These are phyloP conservation scores for Tylopilus plumbeoviolaceoides DNA, from an alignment of 768 basidiomycete genomes.

Conservation along the genomic window DNA sequence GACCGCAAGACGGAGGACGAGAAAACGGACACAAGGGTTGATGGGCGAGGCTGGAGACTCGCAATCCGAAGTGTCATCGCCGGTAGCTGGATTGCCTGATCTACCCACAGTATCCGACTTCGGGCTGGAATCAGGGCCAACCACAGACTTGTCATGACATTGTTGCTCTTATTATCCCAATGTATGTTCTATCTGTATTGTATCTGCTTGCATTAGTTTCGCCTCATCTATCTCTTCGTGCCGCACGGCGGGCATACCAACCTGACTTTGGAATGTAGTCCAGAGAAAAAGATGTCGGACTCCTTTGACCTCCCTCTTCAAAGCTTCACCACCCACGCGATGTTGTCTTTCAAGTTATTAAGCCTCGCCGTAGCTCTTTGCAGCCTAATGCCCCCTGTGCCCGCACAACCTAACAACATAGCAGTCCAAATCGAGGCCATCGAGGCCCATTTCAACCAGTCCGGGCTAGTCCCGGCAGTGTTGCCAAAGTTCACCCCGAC, in stretches of 20 bases:
- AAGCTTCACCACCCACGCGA: conserved; percentile 4
- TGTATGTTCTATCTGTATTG: conserved; percentile 31
- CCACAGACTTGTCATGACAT: conserved; percentile 24
- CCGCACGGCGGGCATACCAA: conserved; percentile 18
- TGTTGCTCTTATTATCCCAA: conserved; percentile 20
- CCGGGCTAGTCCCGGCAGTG: conserved; percentile 59
- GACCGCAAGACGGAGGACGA: conserved; percentile 24
- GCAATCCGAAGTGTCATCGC: conserved; percentile 25
- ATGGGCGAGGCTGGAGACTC: conserved; percentile 32
- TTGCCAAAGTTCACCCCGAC: conserved; percentile 56
- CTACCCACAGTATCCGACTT: conserved; percentile 28
- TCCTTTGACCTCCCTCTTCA: background rate
- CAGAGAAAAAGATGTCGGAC: background rate
- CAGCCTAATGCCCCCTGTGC: conserved; percentile 29
- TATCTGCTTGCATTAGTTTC: conserved; percentile 30
- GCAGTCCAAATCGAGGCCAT: conserved; percentile 51
- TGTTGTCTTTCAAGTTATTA: conserved; percentile 13
- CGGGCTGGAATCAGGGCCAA: conserved; percentile 23
- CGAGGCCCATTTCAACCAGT: conserved; percentile 62
- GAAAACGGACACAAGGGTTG: conserved; percentile 34
- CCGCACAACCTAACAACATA: conserved; percentile 43
- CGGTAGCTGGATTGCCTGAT: conserved; percentile 22
- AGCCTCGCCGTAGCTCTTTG: conserved; percentile 35
- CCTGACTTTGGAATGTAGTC: conserved; percentile 14
- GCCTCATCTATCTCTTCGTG: conserved; percentile 12